Conservation (phyloP, 2,329 filamentous ascomycete species). For the Aureobasidium sp. region DNA sequence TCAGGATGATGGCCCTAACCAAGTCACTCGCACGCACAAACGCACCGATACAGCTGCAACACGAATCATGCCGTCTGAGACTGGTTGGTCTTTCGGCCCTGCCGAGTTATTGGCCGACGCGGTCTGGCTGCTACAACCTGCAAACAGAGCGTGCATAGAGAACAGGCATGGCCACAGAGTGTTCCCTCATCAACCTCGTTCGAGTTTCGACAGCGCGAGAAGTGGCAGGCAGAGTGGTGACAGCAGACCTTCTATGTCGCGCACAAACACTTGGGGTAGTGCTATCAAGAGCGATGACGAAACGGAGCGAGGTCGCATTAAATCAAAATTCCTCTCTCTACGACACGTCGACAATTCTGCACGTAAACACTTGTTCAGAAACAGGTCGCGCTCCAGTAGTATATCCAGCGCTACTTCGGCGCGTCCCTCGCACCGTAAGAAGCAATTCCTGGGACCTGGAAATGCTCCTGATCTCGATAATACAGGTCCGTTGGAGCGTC, state of each 20-base stretch:
- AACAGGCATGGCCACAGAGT: slow-evolving; percentile 70
- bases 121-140: slow-evolving; percentile 78
- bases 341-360: slow-evolving; percentile 16
- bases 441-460: slow-evolving; percentile 50
- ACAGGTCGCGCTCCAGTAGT: slow-evolving; percentile 18
- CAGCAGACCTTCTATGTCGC: background rate
- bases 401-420: slow-evolving; percentile 30
- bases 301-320: slow-evolving; percentile 14
- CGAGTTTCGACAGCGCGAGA: slow-evolving; percentile 19
- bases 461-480: slow-evolving; percentile 32
- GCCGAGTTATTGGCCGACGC: slow-evolving; percentile 83
- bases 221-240: slow-evolving; percentile 1
- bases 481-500: slow-evolving; percentile 40
- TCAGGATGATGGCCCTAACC: slow-evolving; percentile 22
- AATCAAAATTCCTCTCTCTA: slow-evolving; percentile 17
- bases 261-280: slow-evolving; percentile 9
- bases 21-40: slow-evolving; percentile 21
- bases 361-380: slow-evolving; percentile 14
- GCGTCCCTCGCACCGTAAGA: slow-evolving; percentile 37
- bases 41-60: slow-evolving; percentile 37
- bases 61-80: slow-evolving; percentile 64
- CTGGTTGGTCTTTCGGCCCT: slow-evolving; percentile 79
- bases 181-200: slow-evolving; percentile 43
- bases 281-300: slow-evolving; percentile 11
- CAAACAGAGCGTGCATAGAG: slow-evolving; percentile 75